phyloP scores from a whole-genome alignment of 768 basidiomycete species.

The Lactarius sp. region DNA sequence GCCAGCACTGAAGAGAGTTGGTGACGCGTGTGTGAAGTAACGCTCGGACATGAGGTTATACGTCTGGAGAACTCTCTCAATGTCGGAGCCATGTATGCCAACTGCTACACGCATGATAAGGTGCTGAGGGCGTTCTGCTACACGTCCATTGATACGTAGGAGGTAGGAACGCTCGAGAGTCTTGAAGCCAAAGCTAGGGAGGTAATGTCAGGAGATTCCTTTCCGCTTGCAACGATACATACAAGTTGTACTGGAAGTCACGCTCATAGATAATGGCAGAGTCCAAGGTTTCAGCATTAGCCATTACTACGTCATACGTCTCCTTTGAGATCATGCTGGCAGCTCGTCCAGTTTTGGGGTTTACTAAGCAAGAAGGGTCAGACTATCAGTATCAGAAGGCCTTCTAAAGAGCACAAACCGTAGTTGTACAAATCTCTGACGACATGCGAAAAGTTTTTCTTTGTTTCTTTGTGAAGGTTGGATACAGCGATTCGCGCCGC shows the following conservation, averaged over 20 bases:
- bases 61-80: constrained; percentile 86
- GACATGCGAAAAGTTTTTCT: constrained; percentile 92
- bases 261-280: constrained; percentile 97
- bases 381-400: neutral
- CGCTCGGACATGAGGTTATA: constrained; percentile 97
- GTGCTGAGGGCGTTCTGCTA: constrained; percentile 96
- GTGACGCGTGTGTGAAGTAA: constrained; percentile 97
- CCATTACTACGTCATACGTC: constrained; percentile 76
- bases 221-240: constrained; percentile 30
- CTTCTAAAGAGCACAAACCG: constrained; percentile 41
- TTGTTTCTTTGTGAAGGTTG: constrained; percentile 98
- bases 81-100: constrained; percentile 87
- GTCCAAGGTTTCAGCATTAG: constrained; percentile 77
- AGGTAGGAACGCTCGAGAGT: constrained; percentile 98
- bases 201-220: constrained; percentile 6
- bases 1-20: constrained; percentile 97
- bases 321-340: constrained; percentile 91
- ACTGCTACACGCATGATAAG: constrained; percentile 99
- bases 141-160: constrained; percentile 87
- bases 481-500: constrained; percentile 98
- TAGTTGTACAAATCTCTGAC: constrained; percentile 88
- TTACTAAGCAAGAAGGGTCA: constrained; percentile 46
- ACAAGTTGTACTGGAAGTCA: constrained; percentile 97
- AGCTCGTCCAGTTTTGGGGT: constrained; percentile 86
- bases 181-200: constrained; percentile 92